A percentile compares a stretch with the other conserved stretches of the same genome.
These are phyloP conservation scores for Gonapodya sp. DNA, from an alignment of 192 early-diverging fungal genomes.

Conservation along the genomic window DNA sequence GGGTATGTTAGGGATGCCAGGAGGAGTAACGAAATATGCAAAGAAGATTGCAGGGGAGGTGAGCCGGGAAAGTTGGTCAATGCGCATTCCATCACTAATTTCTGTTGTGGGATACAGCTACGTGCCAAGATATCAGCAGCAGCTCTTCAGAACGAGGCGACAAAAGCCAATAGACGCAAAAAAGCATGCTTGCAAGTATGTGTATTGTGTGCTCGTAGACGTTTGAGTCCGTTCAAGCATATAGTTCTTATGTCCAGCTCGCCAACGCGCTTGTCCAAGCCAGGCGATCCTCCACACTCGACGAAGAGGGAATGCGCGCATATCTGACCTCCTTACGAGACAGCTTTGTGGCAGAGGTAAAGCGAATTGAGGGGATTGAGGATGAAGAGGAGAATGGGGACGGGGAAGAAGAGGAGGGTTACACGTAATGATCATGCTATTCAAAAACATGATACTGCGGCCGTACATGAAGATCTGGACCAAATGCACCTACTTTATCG, in stretches of 20 bases:
- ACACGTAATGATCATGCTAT: background rate
- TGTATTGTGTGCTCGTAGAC: too few species aligned
- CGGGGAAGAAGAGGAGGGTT: background rate
- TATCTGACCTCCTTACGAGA: constrained; percentile 2
- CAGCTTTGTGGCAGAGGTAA: background rate
- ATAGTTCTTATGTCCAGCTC: too few species aligned
- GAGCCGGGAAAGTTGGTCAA: background rate
- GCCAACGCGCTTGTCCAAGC: background rate
- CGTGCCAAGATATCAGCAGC: background rate
- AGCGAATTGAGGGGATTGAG: background rate
- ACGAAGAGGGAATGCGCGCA: background rate
- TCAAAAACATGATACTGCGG: too few species aligned
- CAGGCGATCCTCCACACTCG: background rate
- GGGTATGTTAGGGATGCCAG: background rate
- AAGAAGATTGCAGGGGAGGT: background rate
- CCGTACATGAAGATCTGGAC: too few species aligned
- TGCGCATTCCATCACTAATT: background rate
- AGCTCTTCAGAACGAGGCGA: background rate
- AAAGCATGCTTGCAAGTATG: too few species aligned
- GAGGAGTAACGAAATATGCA: background rate
- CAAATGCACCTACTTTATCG: too few species aligned
- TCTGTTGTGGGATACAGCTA: background rate
- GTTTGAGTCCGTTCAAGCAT: too few species aligned
- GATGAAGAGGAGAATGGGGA: background rate
- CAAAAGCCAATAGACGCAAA: background rate